A percentile compares a stretch with the other conserved stretches of the same genome.
phyloP scores from a whole-genome alignment of 495 filamentous ascomycete species.

The Pseudotulostoma volvatum region DNA sequence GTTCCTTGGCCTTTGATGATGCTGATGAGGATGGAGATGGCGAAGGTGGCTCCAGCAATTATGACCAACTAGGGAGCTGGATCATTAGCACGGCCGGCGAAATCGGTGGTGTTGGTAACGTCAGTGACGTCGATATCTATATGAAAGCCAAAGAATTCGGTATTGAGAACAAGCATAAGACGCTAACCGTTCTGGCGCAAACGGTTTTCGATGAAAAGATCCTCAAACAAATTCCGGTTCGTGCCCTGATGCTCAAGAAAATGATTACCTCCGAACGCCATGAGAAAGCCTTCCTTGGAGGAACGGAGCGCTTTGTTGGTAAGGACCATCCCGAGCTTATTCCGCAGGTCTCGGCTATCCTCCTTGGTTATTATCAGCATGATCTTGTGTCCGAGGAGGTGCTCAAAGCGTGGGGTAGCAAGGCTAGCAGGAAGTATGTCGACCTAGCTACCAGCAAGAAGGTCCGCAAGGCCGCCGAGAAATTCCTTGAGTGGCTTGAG shows the following conservation, averaged over 20 bases:
- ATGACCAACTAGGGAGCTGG: constrained; percentile 90
- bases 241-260: constrained; percentile 78
- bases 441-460: constrained; percentile 81
- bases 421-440: constrained; percentile 96
- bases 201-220: constrained; percentile 88
- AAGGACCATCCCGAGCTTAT: constrained; percentile 67
- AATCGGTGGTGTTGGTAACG: constrained; percentile 49
- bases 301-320: constrained; percentile 82
- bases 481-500: constrained; percentile 86
- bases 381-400: constrained; percentile 78
- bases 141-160: constrained; percentile 88
- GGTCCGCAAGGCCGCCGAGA: constrained; percentile 84
- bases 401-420: constrained; percentile 77
- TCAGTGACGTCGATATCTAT: constrained; percentile 81
- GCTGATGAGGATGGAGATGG: constrained; percentile 73
- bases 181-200: constrained; percentile 79
- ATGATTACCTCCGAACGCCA: constrained; percentile 81
- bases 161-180: constrained; percentile 89
- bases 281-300: constrained; percentile 94
- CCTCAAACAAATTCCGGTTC: constrained; percentile 64
- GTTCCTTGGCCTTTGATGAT: constrained; percentile 67
- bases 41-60: constrained; percentile 62
- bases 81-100: constrained; percentile 57
- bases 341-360: constrained; percentile 63
- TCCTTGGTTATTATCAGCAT: constrained; percentile 73